phyloP scores from a whole-genome alignment of 495 filamentous ascomycete genomes.

The Delitschia confertaspora region DNA sequence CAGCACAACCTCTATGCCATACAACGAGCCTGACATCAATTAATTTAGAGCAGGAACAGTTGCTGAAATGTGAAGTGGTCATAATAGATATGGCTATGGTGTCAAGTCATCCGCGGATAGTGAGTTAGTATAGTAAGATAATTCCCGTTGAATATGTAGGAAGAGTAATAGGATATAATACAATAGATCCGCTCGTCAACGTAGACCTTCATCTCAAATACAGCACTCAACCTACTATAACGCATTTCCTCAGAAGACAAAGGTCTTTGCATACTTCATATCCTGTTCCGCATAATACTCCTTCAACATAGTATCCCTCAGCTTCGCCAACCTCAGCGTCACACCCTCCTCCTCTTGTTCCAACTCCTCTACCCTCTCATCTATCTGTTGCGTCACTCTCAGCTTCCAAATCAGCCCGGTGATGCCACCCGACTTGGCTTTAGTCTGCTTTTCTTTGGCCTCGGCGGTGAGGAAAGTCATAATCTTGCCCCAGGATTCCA shows the following conservation, averaged over 20 bases:
- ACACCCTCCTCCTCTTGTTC: conserved; percentile 26
- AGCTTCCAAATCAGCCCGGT: conserved; percentile 9
- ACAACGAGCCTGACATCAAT: too few relatives aligned
- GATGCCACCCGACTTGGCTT: conserved; percentile 4
- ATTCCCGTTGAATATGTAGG: background rate
- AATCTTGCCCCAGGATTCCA: conserved; percentile 29
- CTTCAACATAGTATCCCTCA: conserved; percentile 17
- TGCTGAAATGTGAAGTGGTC: too few relatives aligned
- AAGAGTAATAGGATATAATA: background rate
- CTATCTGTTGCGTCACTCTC: conserved; percentile 8
- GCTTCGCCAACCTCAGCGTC: conserved; percentile 14
- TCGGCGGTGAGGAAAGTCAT: conserved; percentile 18
- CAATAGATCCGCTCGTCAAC: background rate
- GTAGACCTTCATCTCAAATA: too few relatives aligned
- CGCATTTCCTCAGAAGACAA: too few relatives aligned
- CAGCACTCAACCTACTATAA: too few relatives aligned
- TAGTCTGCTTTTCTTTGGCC: conserved; percentile 11
- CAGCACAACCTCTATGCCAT: too few relatives aligned
- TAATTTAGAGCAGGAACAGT: too few relatives aligned
- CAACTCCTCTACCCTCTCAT: conserved; percentile 19
- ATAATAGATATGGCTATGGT: too few relatives aligned
- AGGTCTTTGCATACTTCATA: conserved; percentile 14
- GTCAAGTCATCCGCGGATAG: too few relatives aligned
- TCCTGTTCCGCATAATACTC: conserved; percentile 21
- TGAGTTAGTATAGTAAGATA: too few relatives aligned